These are phyloP conservation scores for Boletellus sp. DNA, from an alignment of 768 basidiomycete genomes.

Conservation along the genomic window DNA sequence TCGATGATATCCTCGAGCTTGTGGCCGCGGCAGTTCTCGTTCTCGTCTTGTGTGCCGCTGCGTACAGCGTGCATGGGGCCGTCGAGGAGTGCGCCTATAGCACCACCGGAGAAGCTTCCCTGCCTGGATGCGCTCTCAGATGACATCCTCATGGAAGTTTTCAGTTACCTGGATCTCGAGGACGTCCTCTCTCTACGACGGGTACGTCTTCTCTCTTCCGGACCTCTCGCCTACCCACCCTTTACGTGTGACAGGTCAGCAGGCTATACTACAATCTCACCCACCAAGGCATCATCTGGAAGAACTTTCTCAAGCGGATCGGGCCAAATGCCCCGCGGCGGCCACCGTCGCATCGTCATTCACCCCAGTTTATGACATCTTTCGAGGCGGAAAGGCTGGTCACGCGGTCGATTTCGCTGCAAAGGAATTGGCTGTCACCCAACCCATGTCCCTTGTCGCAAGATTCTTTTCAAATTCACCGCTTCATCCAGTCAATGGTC, in stretches of 20 bases:
- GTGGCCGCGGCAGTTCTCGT: slow-evolving; percentile 21
- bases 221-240: neutral
- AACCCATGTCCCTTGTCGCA: slow-evolving; percentile 32
- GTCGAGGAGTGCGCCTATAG: slow-evolving; percentile 27
- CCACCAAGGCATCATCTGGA: slow-evolving; percentile 68
- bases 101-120: slow-evolving; percentile 23
- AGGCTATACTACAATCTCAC: slow-evolving; percentile 59
- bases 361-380: slow-evolving; percentile 29
- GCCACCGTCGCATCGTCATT: slow-evolving; percentile 54
- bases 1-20: slow-evolving; percentile 21
- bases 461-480: slow-evolving; percentile 25
- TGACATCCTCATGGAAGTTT: slow-evolving; percentile 39
- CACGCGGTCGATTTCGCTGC: slow-evolving; percentile 54
- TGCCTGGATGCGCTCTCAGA: slow-evolving; percentile 32
- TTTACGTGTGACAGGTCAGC: slow-evolving; percentile 42
- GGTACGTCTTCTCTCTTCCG: slow-evolving; percentile 22
- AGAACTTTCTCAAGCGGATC: slow-evolving; percentile 52
- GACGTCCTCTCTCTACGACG: slow-evolving; percentile 37
- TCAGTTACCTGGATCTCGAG: slow-evolving; percentile 33
- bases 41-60: slow-evolving; percentile 16
- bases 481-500: slow-evolving; percentile 49
- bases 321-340: slow-evolving; percentile 57
- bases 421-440: slow-evolving; percentile 53
- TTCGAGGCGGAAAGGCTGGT: slow-evolving; percentile 55
- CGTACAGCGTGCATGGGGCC: slow-evolving; percentile 11